Evolutionary conservation across 805 yeast genomes (phyloP).

Genomic region (Pichia eremophila): DNA sequence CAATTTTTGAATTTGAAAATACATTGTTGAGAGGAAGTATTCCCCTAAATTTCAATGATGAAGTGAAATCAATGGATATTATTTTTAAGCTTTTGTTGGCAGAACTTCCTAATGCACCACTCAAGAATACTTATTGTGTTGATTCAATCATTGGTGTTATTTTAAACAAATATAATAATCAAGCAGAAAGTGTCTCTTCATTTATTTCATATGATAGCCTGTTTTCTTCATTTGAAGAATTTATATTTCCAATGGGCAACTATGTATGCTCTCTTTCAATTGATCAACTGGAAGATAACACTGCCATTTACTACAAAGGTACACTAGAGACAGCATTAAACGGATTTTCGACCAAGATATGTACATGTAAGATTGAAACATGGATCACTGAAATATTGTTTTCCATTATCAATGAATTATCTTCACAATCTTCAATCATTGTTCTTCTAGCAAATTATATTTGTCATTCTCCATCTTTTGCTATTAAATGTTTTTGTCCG

Average conservation of each 20-base stretch:
- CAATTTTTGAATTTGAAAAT: constrained; percentile 14
- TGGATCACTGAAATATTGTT: constrained; percentile 28
- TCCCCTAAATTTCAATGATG: constrained; percentile 11
- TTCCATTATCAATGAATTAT: constrained; percentile 27
- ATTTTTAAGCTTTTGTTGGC: constrained; percentile 22
- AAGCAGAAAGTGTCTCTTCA: constrained; percentile 13
- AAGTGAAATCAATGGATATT: constrained; percentile 20
- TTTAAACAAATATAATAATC: constrained; percentile 20
- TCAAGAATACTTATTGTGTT: constrained; percentile 20
- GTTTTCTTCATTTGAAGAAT: constrained; percentile 11
- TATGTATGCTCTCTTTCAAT: constrained; percentile 28
- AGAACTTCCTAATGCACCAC: constrained; percentile 10
- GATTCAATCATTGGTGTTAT: constrained; percentile 35
- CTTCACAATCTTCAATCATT: constrained; percentile 22
- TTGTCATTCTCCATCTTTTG: constrained; percentile 18
- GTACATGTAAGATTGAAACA: constrained; percentile 12
- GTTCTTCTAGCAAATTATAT: constrained; percentile 28
- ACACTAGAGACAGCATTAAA: constrained; percentile 7
- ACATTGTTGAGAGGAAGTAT: constrained; percentile 8
- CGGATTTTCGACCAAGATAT: constrained; percentile 11
- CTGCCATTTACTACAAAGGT: constrained; percentile 8
- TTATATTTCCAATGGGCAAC: constrained; percentile 27
- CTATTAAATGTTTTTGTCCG: constrained; percentile 21
- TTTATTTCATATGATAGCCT: constrained; percentile 19
- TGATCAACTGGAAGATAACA: constrained; percentile 15